These are phyloP conservation scores for Helicostylum pulchrum DNA, from an alignment of 192 early-diverging fungal genomes.

Conservation along the genomic window DNA sequence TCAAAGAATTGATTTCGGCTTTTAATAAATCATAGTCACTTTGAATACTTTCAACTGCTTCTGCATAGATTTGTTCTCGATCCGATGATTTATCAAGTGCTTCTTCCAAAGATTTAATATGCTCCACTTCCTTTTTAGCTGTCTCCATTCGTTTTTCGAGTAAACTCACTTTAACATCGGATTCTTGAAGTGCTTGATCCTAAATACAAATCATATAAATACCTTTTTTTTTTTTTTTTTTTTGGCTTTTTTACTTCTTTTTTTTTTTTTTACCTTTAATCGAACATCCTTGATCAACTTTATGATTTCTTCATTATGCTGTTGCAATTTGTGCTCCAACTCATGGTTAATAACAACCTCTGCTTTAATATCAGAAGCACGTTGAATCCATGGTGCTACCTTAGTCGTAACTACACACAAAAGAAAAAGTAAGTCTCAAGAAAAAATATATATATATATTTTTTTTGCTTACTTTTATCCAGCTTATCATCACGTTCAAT, in stretches of 20 bases:
- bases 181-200: constrained; percentile 80
- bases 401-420: constrained; percentile 33
- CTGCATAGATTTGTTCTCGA: constrained; percentile 68
- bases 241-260: no score
- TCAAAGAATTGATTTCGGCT: constrained; percentile 58
- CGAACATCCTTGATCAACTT: constrained; percentile 76
- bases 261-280: constrained; percentile 51
- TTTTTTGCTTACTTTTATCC: constrained; percentile 41
- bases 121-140: constrained; percentile 65
- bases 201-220: constrained; percentile 60
- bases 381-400: constrained; percentile 74
- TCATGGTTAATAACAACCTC: constrained; percentile 81
- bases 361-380: constrained; percentile 75
- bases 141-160: constrained; percentile 77
- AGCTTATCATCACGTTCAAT: constrained; percentile 50
- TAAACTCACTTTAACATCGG: constrained; percentile 68
- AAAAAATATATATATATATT: background rate
- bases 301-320: constrained; percentile 75
- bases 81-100: constrained; percentile 53
- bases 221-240: no score
- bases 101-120: constrained; percentile 56
- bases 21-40: constrained; percentile 67
- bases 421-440: background rate
- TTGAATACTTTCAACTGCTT: constrained; percentile 67
- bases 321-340: constrained; percentile 69